A percentile compares a stretch with the other conserved stretches of the same genome.
Conservation (phyloP, 176 grass and related monocot species). For the Carex littledalei region DNA sequence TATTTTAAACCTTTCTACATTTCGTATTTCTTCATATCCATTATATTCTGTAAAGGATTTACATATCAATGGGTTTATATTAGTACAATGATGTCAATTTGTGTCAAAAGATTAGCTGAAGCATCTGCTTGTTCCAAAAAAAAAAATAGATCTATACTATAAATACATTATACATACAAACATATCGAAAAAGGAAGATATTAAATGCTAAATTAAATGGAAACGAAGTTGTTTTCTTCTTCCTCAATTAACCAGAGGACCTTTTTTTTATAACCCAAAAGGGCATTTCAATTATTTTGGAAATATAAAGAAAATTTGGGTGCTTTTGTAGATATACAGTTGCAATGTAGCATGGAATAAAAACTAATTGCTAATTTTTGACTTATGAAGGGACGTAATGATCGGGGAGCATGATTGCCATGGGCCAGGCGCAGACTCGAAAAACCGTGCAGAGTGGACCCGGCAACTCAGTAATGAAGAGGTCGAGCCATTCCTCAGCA, state of each 20-base stretch:
- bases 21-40: neutral
- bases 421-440: constrained; percentile 38
- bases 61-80: neutral
- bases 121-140: neutral
- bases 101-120: neutral
- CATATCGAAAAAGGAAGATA: neutral
- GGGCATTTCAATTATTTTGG: neutral
- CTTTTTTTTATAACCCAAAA: neutral
- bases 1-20: neutral
- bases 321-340: neutral
- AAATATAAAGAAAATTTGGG: neutral
- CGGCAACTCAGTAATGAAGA: constrained; percentile 34
- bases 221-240: neutral
- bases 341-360: neutral
- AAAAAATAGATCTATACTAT: neutral
- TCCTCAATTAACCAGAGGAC: neutral
- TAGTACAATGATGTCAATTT: neutral
- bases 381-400: constrained; percentile 41
- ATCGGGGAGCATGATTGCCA: constrained; percentile 62
- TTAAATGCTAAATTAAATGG: neutral
- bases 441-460: constrained; percentile 36
- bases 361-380: neutral
- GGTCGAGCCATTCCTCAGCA: constrained; percentile 43
- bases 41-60: neutral
- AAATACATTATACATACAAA: neutral